Conservation (phyloP, 2,329 filamentous ascomycete species). For the Paracoccidioides lutzii region DNA sequence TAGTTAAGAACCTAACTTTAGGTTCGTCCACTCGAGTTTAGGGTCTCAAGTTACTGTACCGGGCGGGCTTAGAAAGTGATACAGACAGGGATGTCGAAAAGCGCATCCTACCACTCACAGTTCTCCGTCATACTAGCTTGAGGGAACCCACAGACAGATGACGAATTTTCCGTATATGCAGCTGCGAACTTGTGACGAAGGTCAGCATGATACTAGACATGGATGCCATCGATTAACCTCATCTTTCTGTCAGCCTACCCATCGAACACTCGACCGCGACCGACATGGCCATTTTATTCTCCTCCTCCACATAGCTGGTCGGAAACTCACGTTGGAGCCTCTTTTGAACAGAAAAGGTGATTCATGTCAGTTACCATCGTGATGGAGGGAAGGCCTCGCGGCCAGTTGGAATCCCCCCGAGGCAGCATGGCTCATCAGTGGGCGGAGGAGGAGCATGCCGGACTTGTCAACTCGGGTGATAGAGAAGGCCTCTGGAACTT, state of each 20-base stretch:
- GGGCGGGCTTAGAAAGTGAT: not conserved
- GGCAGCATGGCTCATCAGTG: not conserved
- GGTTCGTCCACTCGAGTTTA: not conserved
- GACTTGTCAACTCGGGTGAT: not conserved
- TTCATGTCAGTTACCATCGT: not conserved
- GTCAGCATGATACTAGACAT: not conserved
- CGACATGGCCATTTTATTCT: too few relatives aligned
- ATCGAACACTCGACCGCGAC: too few relatives aligned
- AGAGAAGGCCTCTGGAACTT: not conserved
- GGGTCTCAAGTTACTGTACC: not conserved
- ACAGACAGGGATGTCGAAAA: not conserved
- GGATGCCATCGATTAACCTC: not conserved
- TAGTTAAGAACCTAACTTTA: not conserved
- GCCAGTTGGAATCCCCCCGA: not conserved
- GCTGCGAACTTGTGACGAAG: slow-evolving; percentile 1
- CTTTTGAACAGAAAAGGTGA: too few relatives aligned
- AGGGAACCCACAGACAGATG: not conserved
- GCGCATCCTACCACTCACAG: not conserved
- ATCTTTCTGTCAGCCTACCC: not conserved
- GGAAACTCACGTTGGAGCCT: too few relatives aligned
- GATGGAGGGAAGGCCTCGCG: not conserved
- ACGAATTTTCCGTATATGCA: not conserved
- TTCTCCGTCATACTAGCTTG: not conserved
- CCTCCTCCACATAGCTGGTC: too few relatives aligned
- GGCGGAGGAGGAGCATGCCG: not conserved